Base-by-base conservation (phyloP, 768 basidiomycete genomes). In the Amanita pseudoporphyria region DNA sequence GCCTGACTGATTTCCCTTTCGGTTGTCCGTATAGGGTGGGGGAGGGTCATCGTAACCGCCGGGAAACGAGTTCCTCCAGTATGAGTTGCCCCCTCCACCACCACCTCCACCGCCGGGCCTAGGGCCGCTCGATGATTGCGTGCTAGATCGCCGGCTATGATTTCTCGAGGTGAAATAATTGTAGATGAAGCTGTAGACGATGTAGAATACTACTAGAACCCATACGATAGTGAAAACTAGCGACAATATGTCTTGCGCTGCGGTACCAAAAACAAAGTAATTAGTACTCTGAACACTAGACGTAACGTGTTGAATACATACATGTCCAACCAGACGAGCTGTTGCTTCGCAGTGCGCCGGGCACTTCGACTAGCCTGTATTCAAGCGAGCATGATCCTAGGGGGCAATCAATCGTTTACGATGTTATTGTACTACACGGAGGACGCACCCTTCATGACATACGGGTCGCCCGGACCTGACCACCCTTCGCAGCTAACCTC, bases 401-500 rank as follows among this genome's bases (percentile, higher is more conserved):
- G 40, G 16, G 7, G n/a, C n/a, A 0, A 32, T 49, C 7, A 49
- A 16, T 14, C 13, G n/a, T n/a, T 9, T n/a, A n/a, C n/a, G n/a
- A 3, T 39, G 24, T 4, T 19, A 7, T n/a, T 31, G n/a, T 10
- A 5, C n/a, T n/a, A 18, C 19, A 18, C 1, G 9, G 5, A 35
- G 24, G 45, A 54, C 67, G 30, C 32, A 85, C 93, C 92, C 71
- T 90, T 88, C 53, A 95, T 64, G 12, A 97, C 87, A 62, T 82
- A 79, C 1, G 79, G 73, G 66, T 97, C 94, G 0, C 88, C 91
- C 3, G 89, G 78, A 28, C 73, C 68, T 33, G 76, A 79, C 85
- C 87, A 97, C 19, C 94, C 94, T 69, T 97, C 94, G 58, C 94
- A 97, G 14, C 81, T 83, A 1, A 97, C 76, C 56, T 87, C 80